phyloP scores from a whole-genome alignment of 768 basidiomycete species.

The Suillus subalutaceus region DNA sequence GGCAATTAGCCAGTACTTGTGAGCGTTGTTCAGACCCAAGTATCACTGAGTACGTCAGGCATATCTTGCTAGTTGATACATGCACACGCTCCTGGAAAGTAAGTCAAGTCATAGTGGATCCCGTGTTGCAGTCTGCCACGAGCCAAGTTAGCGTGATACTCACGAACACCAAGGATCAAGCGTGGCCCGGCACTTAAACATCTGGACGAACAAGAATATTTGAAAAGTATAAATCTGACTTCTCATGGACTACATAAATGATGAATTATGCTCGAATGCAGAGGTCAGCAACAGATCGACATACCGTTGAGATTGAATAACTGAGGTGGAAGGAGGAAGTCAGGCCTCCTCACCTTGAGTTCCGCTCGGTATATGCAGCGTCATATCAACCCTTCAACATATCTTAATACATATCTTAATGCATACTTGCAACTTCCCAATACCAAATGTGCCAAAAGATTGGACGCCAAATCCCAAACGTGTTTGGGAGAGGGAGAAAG shows the following conservation, averaged over 20 bases:
- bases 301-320: too few species aligned
- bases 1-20: too few species aligned
- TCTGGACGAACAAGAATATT: neutral
- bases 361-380: too few species aligned
- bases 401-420: too few species aligned
- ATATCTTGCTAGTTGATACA: too few species aligned
- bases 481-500: conserved; percentile 62
- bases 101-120: neutral
- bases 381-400: too few species aligned
- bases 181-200: neutral
- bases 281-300: too few species aligned
- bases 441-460: conserved; percentile 78
- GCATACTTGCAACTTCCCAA: conserved; percentile 87
- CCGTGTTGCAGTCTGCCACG: neutral
- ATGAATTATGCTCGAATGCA: neutral
- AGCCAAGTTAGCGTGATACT: neutral
- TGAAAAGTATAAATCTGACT: neutral
- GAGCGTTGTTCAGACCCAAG: too few species aligned
- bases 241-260: neutral
- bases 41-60: too few species aligned
- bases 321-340: too few species aligned
- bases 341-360: too few species aligned
- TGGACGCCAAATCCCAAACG: conserved; percentile 85
- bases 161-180: neutral
- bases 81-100: too few species aligned